Conservation (phyloP, 306 rosid genomes). For the Cyamopsis tetragonoloba region DNA sequence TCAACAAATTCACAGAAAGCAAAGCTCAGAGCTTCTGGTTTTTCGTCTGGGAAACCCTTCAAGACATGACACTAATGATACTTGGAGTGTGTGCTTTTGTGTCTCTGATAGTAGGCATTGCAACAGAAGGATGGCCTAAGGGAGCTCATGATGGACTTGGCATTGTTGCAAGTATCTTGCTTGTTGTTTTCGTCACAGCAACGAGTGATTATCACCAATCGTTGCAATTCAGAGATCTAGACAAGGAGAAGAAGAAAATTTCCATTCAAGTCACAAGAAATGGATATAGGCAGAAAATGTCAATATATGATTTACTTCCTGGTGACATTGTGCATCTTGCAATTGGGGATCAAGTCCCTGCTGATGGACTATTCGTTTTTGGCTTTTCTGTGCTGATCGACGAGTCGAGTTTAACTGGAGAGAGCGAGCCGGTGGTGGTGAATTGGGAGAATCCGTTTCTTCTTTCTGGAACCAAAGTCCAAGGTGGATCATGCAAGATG, state of each 20-base stretch:
- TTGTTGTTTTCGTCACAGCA: slow-evolving; percentile 95
- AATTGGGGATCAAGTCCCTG: slow-evolving; percentile 93
- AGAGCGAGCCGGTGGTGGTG: slow-evolving; percentile 88
- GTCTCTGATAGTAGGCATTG: slow-evolving; percentile 78
- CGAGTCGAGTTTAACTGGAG: slow-evolving; percentile 95
- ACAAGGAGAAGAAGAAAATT: slow-evolving; percentile 94
- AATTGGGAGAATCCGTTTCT: slow-evolving; percentile 69
- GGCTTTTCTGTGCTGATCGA: slow-evolving; percentile 85
- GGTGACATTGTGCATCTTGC: slow-evolving; percentile 91
- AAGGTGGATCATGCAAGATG: slow-evolving; percentile 95
- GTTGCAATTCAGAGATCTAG: slow-evolving; percentile 87
- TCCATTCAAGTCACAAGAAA: slow-evolving; percentile 85
- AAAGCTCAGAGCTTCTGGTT: slow-evolving; percentile 63
- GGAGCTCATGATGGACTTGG: slow-evolving; percentile 98
- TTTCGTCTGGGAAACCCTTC: slow-evolving; percentile 97
- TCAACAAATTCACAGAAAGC: slow-evolving; percentile 78
- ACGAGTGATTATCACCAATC: slow-evolving; percentile 93
- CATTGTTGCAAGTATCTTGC: slow-evolving; percentile 84
- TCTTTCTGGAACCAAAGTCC: slow-evolving; percentile 93
- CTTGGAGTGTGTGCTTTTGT: slow-evolving; percentile 86
- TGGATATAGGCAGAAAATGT: slow-evolving; percentile 87
- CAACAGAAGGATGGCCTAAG: slow-evolving; percentile 88
- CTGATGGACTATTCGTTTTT: slow-evolving; percentile 82
- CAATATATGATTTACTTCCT: slow-evolving; percentile 87
- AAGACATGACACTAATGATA: slow-evolving; percentile 95